A percentile compares a stretch with the other conserved stretches of the same genome.
phyloP scores from a whole-genome alignment of 2,329 filamentous ascomycete species.

The Capronia coronata region DNA sequence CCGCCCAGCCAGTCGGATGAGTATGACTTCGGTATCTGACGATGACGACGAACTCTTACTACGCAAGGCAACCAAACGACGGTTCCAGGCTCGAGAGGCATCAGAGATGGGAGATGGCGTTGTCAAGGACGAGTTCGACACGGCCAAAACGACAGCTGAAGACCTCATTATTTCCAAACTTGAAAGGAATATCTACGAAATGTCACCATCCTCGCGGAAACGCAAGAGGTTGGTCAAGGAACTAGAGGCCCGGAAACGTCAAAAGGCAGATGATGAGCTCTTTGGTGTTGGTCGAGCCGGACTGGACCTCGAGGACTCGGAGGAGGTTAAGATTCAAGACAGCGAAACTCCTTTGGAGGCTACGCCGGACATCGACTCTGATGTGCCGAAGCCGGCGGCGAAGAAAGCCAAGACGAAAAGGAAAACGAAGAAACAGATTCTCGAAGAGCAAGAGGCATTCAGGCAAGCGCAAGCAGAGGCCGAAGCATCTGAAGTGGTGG shows the following conservation, averaged over 20 bases:
- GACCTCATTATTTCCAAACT: constrained; percentile 29
- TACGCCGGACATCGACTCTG: constrained; percentile 30
- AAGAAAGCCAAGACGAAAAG: constrained; percentile 53
- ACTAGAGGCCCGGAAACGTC: constrained; percentile 66
- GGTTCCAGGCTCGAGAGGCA: constrained; percentile 26
- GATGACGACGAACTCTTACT: constrained; percentile 43
- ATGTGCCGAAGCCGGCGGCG: constrained; percentile 37
- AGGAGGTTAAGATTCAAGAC: constrained; percentile 36
- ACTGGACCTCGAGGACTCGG: constrained; percentile 48
- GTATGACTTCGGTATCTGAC: constrained; percentile 48
- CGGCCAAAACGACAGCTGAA: constrained; percentile 22
- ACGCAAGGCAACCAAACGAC: constrained; percentile 26
- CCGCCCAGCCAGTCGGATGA: constrained; percentile 66
- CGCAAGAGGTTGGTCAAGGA: constrained; percentile 67
- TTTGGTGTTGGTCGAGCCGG: constrained; percentile 58
- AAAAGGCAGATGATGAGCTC: constrained; percentile 76
- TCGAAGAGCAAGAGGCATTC: constrained; percentile 60
- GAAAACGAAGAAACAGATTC: constrained; percentile 70
- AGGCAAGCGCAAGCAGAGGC: constrained; percentile 48
- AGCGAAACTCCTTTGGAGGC: constrained; percentile 34
- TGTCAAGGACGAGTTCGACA: constrained; percentile 27
- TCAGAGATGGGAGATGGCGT: constrained; percentile 28
- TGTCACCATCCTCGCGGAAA: constrained; percentile 56
- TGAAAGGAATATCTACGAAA: constrained; percentile 39
- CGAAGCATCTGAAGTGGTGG: constrained; percentile 38